These are phyloP conservation scores for Cercospora zeina DNA, from an alignment of 2,329 filamentous ascomycete genomes.

Conservation along the genomic window DNA sequence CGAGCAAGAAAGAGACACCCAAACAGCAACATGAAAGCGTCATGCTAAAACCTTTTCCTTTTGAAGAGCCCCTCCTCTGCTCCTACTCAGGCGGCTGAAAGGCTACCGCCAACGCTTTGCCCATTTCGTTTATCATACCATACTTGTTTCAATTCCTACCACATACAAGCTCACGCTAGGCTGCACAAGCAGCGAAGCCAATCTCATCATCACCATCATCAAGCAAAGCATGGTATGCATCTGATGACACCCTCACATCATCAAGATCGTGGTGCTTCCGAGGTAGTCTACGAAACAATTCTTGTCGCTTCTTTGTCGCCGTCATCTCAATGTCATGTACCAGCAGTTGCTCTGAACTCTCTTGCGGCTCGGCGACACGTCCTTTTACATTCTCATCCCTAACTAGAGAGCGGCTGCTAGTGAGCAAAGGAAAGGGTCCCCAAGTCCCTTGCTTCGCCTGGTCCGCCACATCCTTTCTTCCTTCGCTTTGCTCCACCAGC, in stretches of 20 bases:
- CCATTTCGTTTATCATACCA: background rate
- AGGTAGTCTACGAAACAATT: background rate
- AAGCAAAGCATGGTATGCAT: background rate
- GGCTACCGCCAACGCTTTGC: background rate
- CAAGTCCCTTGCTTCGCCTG: too few species aligned
- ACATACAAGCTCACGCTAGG: background rate
- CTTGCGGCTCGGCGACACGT: background rate
- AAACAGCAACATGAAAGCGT: background rate
- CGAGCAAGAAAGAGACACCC: background rate
- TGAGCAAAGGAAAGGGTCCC: too few species aligned
- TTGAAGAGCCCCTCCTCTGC: background rate
- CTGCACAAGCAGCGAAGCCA: background rate
- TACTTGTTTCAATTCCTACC: background rate
- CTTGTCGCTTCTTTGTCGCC: background rate
- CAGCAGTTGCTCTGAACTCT: background rate
- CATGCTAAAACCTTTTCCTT: background rate
- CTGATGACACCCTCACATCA: too few species aligned
- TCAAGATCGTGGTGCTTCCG: background rate
- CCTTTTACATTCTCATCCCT: background rate
- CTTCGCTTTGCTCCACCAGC: too few species aligned
- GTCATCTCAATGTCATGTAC: background rate
- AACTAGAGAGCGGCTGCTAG: too few species aligned
- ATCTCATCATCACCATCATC: background rate
- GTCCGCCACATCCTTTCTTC: too few species aligned
- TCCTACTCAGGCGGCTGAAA: slow-evolving; percentile 3